These are phyloP conservation scores for Pseudohalonectria lignicola DNA, from an alignment of 2,329 filamentous ascomycete genomes.

Conservation along the genomic window DNA sequence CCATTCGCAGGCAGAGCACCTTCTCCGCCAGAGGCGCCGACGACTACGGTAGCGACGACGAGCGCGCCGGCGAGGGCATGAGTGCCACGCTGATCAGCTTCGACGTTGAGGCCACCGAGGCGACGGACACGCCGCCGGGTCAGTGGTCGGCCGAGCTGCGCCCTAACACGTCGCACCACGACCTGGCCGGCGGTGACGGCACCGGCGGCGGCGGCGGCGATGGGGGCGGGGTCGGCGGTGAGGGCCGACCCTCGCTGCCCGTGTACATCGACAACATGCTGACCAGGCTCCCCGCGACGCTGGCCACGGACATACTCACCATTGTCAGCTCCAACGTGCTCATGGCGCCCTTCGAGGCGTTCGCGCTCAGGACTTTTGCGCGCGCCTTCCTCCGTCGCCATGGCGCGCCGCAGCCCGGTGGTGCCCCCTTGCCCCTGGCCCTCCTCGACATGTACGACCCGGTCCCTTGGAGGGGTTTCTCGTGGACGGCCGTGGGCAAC, in stretches of 20 bases:
- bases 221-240: slow-evolving; percentile 2
- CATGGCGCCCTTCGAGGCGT: slow-evolving; percentile 34
- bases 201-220: not conserved
- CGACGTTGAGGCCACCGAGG: slow-evolving; percentile 46
- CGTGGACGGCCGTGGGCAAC: slow-evolving; percentile 29
- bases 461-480: slow-evolving; percentile 24
- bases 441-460: slow-evolving; percentile 25
- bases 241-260: slow-evolving; percentile 5
- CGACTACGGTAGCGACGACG: slow-evolving; percentile 45
- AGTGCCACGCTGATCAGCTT: slow-evolving; percentile 49
- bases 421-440: too few species aligned
- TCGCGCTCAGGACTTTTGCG: slow-evolving; percentile 31
- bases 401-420: not conserved
- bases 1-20: slow-evolving; percentile 30
- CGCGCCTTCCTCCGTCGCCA: slow-evolving; percentile 25
- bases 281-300: slow-evolving; percentile 34
- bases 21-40: slow-evolving; percentile 27
- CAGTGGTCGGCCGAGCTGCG: slow-evolving; percentile 49
- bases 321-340: slow-evolving; percentile 29
- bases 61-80: slow-evolving; percentile 38
- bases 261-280: slow-evolving; percentile 29
- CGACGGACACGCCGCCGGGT: slow-evolving; percentile 36
- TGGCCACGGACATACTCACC: slow-evolving; percentile 36
- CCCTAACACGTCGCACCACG: slow-evolving; percentile 23
- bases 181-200: not conserved